phyloP scores from a whole-genome alignment of 176 grass and related monocot species.

The Eragrostis curvula region DNA sequence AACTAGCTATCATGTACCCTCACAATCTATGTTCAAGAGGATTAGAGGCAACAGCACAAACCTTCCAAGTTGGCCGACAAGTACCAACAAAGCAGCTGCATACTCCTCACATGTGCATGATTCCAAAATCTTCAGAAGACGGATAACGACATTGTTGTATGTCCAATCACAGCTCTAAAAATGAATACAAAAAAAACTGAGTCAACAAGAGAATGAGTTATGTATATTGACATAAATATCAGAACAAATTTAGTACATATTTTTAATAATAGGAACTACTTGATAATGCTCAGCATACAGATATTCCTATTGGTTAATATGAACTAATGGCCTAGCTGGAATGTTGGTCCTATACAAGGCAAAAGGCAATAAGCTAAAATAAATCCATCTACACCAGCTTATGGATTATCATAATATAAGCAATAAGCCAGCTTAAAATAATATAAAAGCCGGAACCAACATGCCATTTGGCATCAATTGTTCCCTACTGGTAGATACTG shows the following conservation, averaged over 20 bases:
- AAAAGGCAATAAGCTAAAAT: too few species aligned
- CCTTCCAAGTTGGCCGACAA: conserved; percentile 88
- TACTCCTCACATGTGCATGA: conserved; percentile 63
- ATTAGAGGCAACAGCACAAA: conserved; percentile 7
- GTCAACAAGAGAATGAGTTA: conserved; percentile 11
- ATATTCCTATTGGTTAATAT: neutral
- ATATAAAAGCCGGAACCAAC: neutral
- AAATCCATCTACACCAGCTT: too few species aligned
- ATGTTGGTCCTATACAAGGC: too few species aligned
- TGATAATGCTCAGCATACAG: conserved; percentile 6
- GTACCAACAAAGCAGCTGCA: conserved; percentile 73
- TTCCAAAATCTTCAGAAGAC: conserved; percentile 69
- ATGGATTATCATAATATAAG: too few species aligned
- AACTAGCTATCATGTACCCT: neutral
- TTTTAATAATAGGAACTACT: conserved; percentile 14
- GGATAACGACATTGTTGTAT: conserved; percentile 62
- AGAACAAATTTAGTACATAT: neutral
- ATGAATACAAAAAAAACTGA: conserved; percentile 31
- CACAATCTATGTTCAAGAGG: conserved; percentile 22
- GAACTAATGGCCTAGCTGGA: conserved; percentile 15
- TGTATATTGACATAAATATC: conserved; percentile 13
- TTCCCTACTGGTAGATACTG: neutral
- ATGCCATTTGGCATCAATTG: conserved; percentile 4
- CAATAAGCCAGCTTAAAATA: too few species aligned
- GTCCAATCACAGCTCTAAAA: conserved; percentile 79